phyloP scores from a whole-genome alignment of 768 basidiomycete species.

The Tylopilus sp. region DNA sequence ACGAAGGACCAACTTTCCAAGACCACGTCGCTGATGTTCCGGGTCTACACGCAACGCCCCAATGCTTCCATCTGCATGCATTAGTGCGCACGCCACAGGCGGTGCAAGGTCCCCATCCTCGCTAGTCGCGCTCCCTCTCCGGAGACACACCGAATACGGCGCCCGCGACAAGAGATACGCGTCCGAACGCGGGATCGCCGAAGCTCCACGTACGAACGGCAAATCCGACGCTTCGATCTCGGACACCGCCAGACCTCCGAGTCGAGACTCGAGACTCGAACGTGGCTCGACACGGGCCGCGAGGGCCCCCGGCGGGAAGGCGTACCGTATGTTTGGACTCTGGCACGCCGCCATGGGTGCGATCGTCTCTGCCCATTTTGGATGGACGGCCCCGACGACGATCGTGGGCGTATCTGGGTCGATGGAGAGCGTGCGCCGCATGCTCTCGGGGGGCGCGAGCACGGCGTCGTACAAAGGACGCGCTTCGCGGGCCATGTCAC shows the following conservation, averaged over 20 bases:
- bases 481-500: not conserved
- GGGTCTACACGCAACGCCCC: constrained; percentile 12
- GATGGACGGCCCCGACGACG: constrained; percentile 1
- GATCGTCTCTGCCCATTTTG: constrained; percentile 12
- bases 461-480: constrained; percentile 7
- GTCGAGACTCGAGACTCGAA: too few relatives aligned
- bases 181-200: constrained; percentile 13
- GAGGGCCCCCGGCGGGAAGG: not conserved
- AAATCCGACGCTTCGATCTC: constrained; percentile 12
- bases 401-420: constrained; percentile 12
- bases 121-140: not conserved
- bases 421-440: not conserved
- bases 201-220: constrained; percentile 7
- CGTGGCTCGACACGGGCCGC: too few relatives aligned
- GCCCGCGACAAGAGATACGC: constrained; percentile 20
- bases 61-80: constrained; percentile 22
- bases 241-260: not conserved
- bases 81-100: constrained; percentile 13
- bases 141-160: constrained; percentile 24
- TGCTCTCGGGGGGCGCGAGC: not conserved
- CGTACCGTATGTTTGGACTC: not conserved
- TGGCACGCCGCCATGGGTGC: constrained; percentile 4
- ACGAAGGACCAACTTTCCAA: constrained; percentile 10
- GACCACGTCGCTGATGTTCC: constrained; percentile 8
- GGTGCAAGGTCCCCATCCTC: not conserved